Percentiles rank a stretch among this genome's conserved stretches.
These are phyloP conservation scores for Aspergillus fischeri DNA, from an alignment of 2,329 filamentous ascomycete species.

Conservation along the genomic window DNA sequence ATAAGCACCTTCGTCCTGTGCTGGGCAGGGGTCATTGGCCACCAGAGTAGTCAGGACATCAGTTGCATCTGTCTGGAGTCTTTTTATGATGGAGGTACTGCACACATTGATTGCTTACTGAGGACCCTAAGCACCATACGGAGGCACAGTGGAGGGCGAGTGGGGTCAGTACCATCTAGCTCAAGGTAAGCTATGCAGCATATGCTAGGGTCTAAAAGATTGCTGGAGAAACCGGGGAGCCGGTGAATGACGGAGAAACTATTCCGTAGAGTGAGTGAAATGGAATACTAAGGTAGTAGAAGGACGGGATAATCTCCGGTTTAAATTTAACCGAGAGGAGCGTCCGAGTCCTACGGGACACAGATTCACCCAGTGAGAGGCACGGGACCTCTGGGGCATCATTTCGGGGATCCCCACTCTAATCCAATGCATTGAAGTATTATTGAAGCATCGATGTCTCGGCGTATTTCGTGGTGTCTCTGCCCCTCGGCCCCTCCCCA, in stretches of 20 bases:
- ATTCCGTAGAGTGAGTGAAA: too few relatives aligned
- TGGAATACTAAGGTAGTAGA: neutral
- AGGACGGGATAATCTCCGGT: neutral
- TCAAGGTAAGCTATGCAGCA: too few relatives aligned
- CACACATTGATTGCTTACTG: too few relatives aligned
- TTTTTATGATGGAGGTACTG: neutral
- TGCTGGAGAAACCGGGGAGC: neutral
- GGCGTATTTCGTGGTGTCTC: neutral
- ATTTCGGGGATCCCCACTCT: neutral
- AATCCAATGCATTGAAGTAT: neutral
- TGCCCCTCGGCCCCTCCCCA: neutral
- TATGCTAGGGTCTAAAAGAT: neutral
- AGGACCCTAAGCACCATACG: too few relatives aligned
- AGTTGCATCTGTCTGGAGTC: neutral
- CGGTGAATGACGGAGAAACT: too few relatives aligned
- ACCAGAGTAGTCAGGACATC: neutral
- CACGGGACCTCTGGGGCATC: neutral
- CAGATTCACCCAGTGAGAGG: neutral
- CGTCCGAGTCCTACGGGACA: neutral
- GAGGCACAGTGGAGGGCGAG: too few relatives aligned
- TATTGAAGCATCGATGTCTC: too few relatives aligned
- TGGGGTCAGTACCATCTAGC: too few relatives aligned
- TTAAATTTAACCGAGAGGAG: neutral
- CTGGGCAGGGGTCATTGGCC: neutral
- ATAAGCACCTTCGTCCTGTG: neutral